Evolutionary conservation across 2,329 filamentous ascomycete species (phyloP).

Genomic region (Sporothrix sp.): DNA sequence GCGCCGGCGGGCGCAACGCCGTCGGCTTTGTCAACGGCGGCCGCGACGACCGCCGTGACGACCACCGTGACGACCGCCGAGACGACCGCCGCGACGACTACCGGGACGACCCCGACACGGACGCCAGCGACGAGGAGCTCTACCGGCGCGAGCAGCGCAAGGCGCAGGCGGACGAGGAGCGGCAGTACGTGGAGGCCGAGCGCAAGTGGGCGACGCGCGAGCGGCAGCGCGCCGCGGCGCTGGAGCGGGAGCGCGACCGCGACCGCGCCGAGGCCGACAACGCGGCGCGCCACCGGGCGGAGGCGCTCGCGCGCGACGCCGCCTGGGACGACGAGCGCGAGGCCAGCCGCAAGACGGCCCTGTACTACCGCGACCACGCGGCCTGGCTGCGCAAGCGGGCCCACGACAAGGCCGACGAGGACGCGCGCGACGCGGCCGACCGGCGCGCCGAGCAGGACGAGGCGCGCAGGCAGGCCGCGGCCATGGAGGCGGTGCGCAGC

Average conservation of each 20-base stretch:
- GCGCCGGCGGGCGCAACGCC: constrained; percentile 24
- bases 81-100: not conserved
- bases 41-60: constrained; percentile 38
- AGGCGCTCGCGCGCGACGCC: constrained; percentile 52
- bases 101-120: constrained; percentile 62
- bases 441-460: constrained; percentile 70
- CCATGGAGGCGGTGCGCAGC: constrained; percentile 68
- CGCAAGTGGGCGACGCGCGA: constrained; percentile 87
- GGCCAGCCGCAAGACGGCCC: constrained; percentile 56
- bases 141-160: constrained; percentile 62
- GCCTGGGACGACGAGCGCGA: constrained; percentile 92
- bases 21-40: constrained; percentile 77
- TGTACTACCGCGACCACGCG: constrained; percentile 81
- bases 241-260: constrained; percentile 74
- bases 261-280: constrained; percentile 66
- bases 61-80: constrained; percentile 23
- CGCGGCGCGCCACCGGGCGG: constrained; percentile 55
- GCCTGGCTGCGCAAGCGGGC: constrained; percentile 77
- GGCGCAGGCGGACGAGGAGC: constrained; percentile 65
- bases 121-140: constrained; percentile 79
- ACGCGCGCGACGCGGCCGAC: constrained; percentile 70
- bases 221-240: constrained; percentile 67
- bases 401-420: constrained; percentile 62
- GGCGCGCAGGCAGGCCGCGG: constrained; percentile 54
- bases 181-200: constrained; percentile 74